Evolutionary conservation across 345 rosid genomes (phyloP).

Genomic region (Balakata baccata): DNA sequence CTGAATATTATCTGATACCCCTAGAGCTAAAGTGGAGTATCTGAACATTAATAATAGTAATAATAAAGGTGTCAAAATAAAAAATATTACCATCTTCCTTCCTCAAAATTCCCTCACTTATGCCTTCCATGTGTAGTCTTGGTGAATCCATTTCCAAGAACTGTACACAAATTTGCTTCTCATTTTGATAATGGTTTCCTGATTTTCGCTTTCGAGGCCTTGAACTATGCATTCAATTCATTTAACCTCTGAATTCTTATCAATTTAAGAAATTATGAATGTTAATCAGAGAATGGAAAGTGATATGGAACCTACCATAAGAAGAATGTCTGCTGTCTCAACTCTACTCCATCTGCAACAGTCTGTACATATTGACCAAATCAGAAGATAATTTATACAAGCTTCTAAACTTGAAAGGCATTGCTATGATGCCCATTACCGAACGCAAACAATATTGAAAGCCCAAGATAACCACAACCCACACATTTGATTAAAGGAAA

Average conservation of each 20-base stretch:
- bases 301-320: constrained; percentile 22
- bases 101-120: constrained; percentile 32
- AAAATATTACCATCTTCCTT: constrained; percentile 51
- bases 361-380: constrained; percentile 19
- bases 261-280: constrained; percentile 12
- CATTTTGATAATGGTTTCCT: constrained; percentile 8
- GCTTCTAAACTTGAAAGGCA: constrained; percentile 8
- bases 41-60: background rate
- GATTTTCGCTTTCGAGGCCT: constrained; percentile 13
- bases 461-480: background rate
- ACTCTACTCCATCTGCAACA: constrained; percentile 28
- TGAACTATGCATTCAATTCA: constrained; percentile 32
- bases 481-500: background rate
- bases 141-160: constrained; percentile 67
- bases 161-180: constrained; percentile 30
- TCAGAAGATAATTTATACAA: constrained; percentile 10
- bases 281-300: constrained; percentile 19
- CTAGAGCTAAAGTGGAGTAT: background rate
- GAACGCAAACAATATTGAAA: background rate
- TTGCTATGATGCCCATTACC: background rate
- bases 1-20: background rate
- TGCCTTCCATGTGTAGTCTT: constrained; percentile 32
- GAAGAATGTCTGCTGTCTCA: constrained; percentile 27
- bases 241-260: constrained; percentile 17
- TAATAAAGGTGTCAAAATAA: constrained; percentile 1